Evolutionary conservation across 2,329 filamentous ascomycete genomes (phyloP), one percentile per base, ranked within the genome.

Genomic region (Fusarium sp.): DNA sequence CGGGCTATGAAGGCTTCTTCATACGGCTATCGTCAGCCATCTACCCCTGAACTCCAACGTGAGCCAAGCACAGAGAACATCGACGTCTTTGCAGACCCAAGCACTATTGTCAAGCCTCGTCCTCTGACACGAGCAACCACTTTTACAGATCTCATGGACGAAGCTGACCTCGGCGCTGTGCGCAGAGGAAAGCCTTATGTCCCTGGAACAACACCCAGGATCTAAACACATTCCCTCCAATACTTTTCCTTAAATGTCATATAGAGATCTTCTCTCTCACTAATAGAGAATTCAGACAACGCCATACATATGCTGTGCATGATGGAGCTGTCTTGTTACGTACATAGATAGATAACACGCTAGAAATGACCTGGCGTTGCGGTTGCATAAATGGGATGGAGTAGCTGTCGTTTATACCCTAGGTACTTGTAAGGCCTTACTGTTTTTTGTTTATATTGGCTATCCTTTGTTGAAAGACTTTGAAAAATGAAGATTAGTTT

Each of bases 71-170:
- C 78, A 54, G 82, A 85, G 74, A 83, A 82, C 76, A 87, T 88
- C 75, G 83, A 85, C 66, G 80, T 88, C 11, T 87, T 86, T 60
- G 84, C 84, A 2, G 85, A 87, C 68, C 82, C 83, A 21, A 76
- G 78, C 50, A 84, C 81, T 2, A 80, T 84, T 25, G 79, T 61
- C 46, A 71, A 73, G 47, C 46, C 76, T 18, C 66, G 64, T 34
- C 69, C 68, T 14, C 47, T 78, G 57, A 74, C 75, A 32, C 78
- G 80, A 37, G 73, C 78, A 68, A 86, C 87, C 1, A 86, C 84
- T 0, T 87, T 88, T 66, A 83, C 84, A n/a, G 82, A 84, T 68
- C 80, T 88, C 74, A 84, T 88, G 82, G 80, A 85, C 57, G 78
- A 82, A 63, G 84, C 83, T 4, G 80, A 81, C 21, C 75, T 85